Evolutionary conservation across 2,329 filamentous ascomycete genomes (phyloP).

Genomic region (Berkeleyomyces rouxiae): DNA sequence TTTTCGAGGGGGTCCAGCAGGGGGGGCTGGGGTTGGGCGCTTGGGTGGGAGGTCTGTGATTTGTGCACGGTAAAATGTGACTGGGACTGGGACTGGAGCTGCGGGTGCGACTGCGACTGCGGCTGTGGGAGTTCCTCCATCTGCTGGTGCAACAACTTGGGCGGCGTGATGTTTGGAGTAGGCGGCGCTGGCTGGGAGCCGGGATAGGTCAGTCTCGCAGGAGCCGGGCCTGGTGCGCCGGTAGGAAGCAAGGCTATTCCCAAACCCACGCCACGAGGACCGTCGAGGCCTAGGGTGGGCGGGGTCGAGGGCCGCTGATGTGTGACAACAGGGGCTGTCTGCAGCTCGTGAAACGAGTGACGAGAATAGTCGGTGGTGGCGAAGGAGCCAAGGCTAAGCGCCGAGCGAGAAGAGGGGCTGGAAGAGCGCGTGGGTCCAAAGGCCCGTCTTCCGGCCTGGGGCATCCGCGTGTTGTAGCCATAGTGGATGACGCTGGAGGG

Average conservation of each 20-base stretch:
- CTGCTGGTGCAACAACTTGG: background rate
- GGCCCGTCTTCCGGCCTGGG: background rate
- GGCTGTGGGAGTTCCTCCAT: background rate
- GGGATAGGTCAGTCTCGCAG: background rate
- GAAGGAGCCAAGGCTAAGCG: background rate
- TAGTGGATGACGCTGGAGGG: conserved; percentile 5
- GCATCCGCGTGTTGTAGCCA: background rate
- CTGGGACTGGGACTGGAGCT: background rate
- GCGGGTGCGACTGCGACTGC: background rate
- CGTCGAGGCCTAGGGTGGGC: background rate
- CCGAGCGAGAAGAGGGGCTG: background rate
- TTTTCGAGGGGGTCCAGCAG: background rate
- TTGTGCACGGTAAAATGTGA: background rate
- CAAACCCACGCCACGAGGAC: background rate
- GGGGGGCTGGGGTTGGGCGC: background rate
- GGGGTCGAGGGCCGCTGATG: background rate
- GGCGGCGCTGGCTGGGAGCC: conserved; percentile 5
- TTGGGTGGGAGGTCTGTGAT: background rate
- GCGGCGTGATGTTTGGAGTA: conserved; percentile 7
- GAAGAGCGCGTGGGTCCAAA: background rate
- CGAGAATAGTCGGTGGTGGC: background rate
- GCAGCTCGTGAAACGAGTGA: background rate
- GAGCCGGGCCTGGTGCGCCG: background rate
- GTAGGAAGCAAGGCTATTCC: background rate
- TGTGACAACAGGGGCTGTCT: background rate